Evolutionary conservation across 495 filamentous ascomycete species (phyloP), one percentile per base, ranked within the genome.

Genomic region (Hypoxylon cercidicola): DNA sequence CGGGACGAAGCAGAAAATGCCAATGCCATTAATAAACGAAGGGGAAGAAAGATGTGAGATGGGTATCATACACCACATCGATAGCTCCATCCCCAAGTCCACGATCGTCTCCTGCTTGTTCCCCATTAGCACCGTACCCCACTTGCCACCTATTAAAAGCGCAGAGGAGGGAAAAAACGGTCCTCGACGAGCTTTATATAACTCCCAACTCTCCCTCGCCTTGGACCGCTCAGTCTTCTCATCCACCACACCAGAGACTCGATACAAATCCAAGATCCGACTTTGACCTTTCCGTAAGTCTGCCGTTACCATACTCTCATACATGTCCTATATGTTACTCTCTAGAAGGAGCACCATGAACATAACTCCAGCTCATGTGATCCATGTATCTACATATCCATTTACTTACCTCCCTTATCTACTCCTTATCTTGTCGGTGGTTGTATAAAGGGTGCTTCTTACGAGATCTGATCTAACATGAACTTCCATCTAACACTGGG

Each of bases 101-200:
- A 37, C 13, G 21, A 34, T 32, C 37, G 8, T 16, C 21, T 39
- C 45, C 39, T n/a, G n/a, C n/a, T n/a, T n/a, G n/a, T n/a, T n/a
- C n/a, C n/a, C n/a, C n/a, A n/a, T 60, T 66, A 23, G 50, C 56
- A 61, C 63, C 56, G 56, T 60, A 65, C 55, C 62, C 55, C 55
- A 48, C 62, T 65, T 65, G 62, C 43, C 55, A 64, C 54, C 12
- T 48, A 48, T 20, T 37, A 55, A 60, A 60, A 50, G 43, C 35
- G 49, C 49, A n/a, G 53, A 8, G 39, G 30, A 59, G 54, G 41
- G 53, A 39, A 15, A 20, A 21, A n/a, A 7, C 30, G 41, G 18
- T 40, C 23, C 30, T 25, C 34, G 44, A 47, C 48, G 49, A 53
- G 21, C 34, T 40, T 61, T 61, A 54, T 54, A 55, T 63, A 28